Conservation (phyloP, 1,284 basidiomycete species). For the Moesziomyces aphidis region DNA sequence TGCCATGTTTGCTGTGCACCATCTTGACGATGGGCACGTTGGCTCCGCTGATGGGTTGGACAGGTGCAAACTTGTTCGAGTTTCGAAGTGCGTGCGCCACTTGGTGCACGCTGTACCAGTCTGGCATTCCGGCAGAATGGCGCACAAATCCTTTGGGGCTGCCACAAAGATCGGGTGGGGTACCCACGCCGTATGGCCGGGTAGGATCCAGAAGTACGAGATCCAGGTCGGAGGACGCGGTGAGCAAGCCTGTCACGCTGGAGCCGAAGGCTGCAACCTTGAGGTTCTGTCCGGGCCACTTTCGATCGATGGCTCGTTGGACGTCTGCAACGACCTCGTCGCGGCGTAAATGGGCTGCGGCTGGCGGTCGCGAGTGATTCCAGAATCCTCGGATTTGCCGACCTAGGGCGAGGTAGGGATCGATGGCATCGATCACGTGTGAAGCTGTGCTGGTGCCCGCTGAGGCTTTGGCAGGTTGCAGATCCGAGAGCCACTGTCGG, state of each 20-base stretch:
- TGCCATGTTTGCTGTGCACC: slow-evolving; percentile 21
- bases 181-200: slow-evolving; percentile 46
- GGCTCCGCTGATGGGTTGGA: slow-evolving; percentile 44
- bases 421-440: slow-evolving; percentile 1
- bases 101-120: slow-evolving; percentile 41
- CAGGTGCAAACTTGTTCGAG: slow-evolving; percentile 16
- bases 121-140: slow-evolving; percentile 32
- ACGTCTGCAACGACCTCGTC: slow-evolving; percentile 39
- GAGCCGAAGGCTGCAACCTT: slow-evolving; percentile 57
- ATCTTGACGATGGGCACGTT: slow-evolving; percentile 62
- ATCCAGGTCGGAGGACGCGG: slow-evolving; percentile 54
- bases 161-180: slow-evolving; percentile 23
- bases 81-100: slow-evolving; percentile 32
- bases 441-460: background rate
- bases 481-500: slow-evolving; percentile 24
- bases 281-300: slow-evolving; percentile 45
- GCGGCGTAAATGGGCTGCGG: slow-evolving; percentile 9
- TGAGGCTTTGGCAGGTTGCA: background rate
- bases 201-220: slow-evolving; percentile 57
- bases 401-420: slow-evolving; percentile 26
- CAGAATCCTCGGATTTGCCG: slow-evolving; percentile 42
- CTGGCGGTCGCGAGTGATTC: slow-evolving; percentile 32
- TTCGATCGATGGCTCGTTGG: slow-evolving; percentile 34
- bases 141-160: slow-evolving; percentile 3
- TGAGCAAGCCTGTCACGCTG: slow-evolving; percentile 52